These are phyloP conservation scores for Umbilicaria muhlenbergii DNA, from an alignment of 495 filamentous ascomycete species.

Conservation along the genomic window DNA sequence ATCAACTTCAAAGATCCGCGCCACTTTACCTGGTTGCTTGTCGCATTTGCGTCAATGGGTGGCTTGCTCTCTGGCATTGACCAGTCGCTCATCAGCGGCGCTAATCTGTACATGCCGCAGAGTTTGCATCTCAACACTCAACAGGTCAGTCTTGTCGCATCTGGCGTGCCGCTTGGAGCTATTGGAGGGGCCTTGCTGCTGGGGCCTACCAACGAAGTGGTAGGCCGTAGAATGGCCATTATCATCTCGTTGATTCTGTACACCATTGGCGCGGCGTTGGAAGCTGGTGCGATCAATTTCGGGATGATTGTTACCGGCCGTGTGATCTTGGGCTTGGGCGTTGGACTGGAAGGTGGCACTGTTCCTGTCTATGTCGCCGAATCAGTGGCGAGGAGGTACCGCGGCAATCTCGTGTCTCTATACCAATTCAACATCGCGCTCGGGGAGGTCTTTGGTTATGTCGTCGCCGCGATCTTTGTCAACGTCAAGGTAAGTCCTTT, in stretches of 20 bases:
- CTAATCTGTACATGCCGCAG: conserved; percentile 38
- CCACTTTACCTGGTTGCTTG: conserved; percentile 40
- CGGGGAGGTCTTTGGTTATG: conserved; percentile 47
- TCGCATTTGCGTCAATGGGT: conserved; percentile 47
- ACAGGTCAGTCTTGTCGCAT: conserved; percentile 37
- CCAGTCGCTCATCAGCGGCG: conserved; percentile 43
- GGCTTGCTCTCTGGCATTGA: conserved; percentile 46
- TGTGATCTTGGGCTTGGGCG: conserved; percentile 42
- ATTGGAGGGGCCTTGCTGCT: conserved; percentile 43
- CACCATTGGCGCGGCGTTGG: conserved; percentile 41
- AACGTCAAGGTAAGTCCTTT: conserved; percentile 18
- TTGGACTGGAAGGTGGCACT: conserved; percentile 45
- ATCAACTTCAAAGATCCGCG: conserved; percentile 9
- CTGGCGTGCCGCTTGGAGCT: conserved; percentile 44
- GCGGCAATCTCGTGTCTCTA: conserved; percentile 44
- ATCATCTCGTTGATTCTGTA: conserved; percentile 41
- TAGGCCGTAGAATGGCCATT: conserved; percentile 42
- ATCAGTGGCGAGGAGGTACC: conserved; percentile 32
- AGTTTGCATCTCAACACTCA: conserved; percentile 27
- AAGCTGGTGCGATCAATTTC: conserved; percentile 41
- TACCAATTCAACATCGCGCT: conserved; percentile 51
- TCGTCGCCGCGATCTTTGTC: conserved; percentile 44
- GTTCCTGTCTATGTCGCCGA: conserved; percentile 29
- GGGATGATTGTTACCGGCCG: conserved; percentile 45
- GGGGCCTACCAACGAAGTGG: conserved; percentile 38